Base-by-base conservation (phyloP, 2,329 filamentous ascomycete genomes). In the Colletotrichum eleusines region DNA sequence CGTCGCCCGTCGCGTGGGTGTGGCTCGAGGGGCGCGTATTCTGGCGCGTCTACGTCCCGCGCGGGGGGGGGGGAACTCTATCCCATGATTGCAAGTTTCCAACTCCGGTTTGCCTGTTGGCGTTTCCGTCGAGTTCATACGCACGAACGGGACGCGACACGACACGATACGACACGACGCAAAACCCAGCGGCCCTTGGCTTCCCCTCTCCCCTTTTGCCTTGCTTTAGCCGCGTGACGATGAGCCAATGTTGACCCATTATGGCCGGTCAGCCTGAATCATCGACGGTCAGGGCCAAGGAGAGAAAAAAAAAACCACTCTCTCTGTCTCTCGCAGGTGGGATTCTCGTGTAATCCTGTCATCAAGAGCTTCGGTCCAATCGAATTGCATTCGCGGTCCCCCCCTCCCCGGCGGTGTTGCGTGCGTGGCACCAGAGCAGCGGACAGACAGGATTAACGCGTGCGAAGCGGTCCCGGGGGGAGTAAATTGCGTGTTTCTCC, bases 151-250 rank as follows among this genome's bases (percentile, higher is more conserved):
- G 38, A 40, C 63, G 57, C 63, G 57, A 33, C 20, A 44, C 44
- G 44, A 23, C 44, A 46, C 44, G 44, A 12, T 7, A 46, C 20
- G 42, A 46, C 44, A 46, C 44, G 44, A 46, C 44, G 5, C 44
- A 46, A 46, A 46, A 57, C 16, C 67, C 63, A 66, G 53, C 53
- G 28, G 28, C 53, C 16, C 48, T n/a, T 44, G 42, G 44, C 44
- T n/a, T n/a, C 38, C 46, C 44, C 46, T 46, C 42, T n/a, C 38
- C 46, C 44, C 46, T 46, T 35, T 28, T 69, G 54, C 50, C 67
- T 51, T 70, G 63, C 55, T 70, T 70, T 66, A 70, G 63, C 63
- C 67, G 57, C 67, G 55, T 42, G 51, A 38, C 50, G 42, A 66
- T 23, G 58, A 50, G 23, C 42, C 46, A 28, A 51, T 33, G n/a